These are phyloP conservation scores for Aspergillus terreus DNA, from an alignment of 2,329 filamentous ascomycete genomes.

Conservation along the genomic window DNA sequence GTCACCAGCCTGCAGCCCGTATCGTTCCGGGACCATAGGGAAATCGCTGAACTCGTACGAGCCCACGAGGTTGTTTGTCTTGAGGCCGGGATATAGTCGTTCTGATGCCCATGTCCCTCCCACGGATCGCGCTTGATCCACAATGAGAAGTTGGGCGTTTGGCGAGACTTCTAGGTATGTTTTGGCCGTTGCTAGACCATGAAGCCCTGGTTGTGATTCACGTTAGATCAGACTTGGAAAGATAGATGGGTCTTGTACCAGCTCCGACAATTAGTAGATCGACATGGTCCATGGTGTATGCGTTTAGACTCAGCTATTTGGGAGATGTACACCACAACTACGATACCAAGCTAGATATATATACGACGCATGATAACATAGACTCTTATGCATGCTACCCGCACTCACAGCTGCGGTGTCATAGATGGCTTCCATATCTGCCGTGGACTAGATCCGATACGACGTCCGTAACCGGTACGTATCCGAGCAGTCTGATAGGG, in stretches of 20 bases:
- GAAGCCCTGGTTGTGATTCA: background rate
- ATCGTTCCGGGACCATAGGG: conserved; percentile 59
- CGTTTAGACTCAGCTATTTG: background rate
- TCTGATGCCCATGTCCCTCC: conserved; percentile 71
- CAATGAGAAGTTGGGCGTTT: conserved; percentile 50
- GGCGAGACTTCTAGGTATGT: conserved; percentile 60
- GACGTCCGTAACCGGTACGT: background rate
- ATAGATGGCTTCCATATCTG: too few species aligned
- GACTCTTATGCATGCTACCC: too few species aligned
- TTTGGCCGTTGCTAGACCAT: conserved; percentile 59
- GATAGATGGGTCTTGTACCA: background rate
- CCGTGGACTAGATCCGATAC: too few species aligned
- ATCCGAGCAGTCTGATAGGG: background rate
- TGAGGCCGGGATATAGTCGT: conserved; percentile 64
- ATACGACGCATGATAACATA: too few species aligned
- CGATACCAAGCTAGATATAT: too few species aligned
- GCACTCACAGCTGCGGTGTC: too few species aligned
- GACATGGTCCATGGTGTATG: background rate
- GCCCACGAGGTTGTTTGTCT: conserved; percentile 70
- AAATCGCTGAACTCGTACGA: conserved; percentile 73
- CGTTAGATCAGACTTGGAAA: background rate
- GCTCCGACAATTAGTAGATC: background rate
- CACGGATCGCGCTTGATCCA: conserved; percentile 55
- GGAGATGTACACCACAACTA: background rate
- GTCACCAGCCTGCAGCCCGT: conserved; percentile 47